phyloP scores from a whole-genome alignment of 306 rosid genomes.

The Inga leiocalycina region DNA sequence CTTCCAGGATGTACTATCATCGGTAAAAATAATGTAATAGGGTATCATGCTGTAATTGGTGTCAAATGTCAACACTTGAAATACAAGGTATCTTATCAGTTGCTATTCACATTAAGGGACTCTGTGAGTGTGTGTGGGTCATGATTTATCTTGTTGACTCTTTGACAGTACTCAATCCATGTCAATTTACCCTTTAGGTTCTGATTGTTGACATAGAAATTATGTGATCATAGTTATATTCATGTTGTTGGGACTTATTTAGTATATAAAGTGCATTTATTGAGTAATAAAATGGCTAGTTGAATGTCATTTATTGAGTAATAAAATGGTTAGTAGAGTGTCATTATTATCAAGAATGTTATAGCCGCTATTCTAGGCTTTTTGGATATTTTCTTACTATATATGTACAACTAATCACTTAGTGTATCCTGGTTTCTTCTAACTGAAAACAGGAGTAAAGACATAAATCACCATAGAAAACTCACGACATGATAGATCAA shows the following conservation, averaged over 20 bases:
- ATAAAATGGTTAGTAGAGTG: not conserved
- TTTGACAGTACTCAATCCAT: not conserved
- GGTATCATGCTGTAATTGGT: conserved; percentile 90
- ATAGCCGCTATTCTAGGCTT: not conserved
- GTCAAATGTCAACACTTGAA: conserved; percentile 89
- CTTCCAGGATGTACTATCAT: conserved; percentile 77
- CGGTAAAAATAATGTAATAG: conserved; percentile 78
- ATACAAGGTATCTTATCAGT: conserved; percentile 58
- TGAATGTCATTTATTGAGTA: not conserved
- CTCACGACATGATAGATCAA: not conserved
- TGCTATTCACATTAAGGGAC: conserved; percentile 2
- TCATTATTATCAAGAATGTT: not conserved
- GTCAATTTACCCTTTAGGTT: not conserved
- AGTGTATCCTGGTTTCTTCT: not conserved
- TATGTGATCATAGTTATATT: not conserved
- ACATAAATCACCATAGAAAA: not conserved
- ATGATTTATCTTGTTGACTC: conserved; percentile 3
- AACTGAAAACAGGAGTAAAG: not conserved
- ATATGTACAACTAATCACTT: not conserved
- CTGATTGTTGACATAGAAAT: conserved; percentile 15
- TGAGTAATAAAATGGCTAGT: not conserved
- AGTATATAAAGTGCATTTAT: not conserved
- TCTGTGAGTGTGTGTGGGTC: not conserved
- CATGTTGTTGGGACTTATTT: not conserved
- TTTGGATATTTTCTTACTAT: not conserved